A percentile compares a stretch with the other conserved stretches of the same genome.
Conservation (phyloP, 2,329 filamentous ascomycete species). For the Colletotrichum sp. region DNA sequence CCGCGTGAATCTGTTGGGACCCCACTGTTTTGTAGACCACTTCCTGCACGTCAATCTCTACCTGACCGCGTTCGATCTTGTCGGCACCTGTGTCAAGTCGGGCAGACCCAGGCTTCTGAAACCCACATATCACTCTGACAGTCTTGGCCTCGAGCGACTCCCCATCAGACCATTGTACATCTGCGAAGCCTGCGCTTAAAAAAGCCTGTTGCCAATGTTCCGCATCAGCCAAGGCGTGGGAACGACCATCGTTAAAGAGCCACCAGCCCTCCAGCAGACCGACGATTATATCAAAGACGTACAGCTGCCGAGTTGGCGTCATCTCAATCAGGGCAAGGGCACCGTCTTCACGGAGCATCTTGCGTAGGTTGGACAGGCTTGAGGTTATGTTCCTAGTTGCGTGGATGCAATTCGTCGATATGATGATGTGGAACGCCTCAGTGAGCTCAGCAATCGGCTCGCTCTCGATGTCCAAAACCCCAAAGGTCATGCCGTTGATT, state of each 20-base stretch:
- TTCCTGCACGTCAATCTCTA: not conserved
- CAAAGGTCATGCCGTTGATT: constrained; percentile 27
- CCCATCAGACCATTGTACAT: constrained; percentile 30
- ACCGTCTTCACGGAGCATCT: constrained; percentile 32
- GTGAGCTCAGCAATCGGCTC: constrained; percentile 15
- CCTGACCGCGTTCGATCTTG: not conserved
- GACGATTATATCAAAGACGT: constrained; percentile 35
- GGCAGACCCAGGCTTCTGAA: not conserved
- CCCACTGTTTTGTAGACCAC: not conserved
- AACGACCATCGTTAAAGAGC: constrained; percentile 32
- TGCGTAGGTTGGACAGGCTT: constrained; percentile 17
- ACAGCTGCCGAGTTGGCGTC: constrained; percentile 23
- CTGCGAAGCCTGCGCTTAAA: constrained; percentile 23
- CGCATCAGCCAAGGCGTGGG: constrained; percentile 25
- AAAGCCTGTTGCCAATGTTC: constrained; percentile 27
- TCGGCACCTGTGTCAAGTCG: not conserved
- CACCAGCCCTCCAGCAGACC: constrained; percentile 42
- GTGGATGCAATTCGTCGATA: constrained; percentile 42
- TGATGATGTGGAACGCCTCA: constrained; percentile 32
- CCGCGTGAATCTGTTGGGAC: not conserved
- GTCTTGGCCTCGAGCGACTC: constrained; percentile 24
- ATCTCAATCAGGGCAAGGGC: constrained; percentile 34
- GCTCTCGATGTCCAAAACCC: constrained; percentile 33
- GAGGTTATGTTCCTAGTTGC: not conserved
- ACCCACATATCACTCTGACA: not conserved